A percentile compares a stretch with the other conserved stretches of the same genome.
These are phyloP conservation scores for Xylaria sp. DNA, from an alignment of 2,329 filamentous ascomycete genomes.

Conservation along the genomic window DNA sequence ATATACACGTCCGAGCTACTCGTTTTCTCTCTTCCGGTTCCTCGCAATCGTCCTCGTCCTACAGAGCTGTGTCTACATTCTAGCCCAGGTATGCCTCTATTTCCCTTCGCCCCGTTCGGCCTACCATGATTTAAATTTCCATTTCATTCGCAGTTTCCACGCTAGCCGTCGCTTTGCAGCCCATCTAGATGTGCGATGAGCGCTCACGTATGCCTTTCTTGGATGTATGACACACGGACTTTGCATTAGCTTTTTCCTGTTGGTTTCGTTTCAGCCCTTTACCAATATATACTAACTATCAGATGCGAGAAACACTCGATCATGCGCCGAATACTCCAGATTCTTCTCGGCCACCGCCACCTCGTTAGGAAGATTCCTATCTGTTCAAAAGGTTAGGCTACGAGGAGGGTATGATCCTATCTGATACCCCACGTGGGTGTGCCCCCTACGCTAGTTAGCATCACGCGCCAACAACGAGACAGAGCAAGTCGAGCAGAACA, in stretches of 20 bases:
- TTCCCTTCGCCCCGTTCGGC: background rate
- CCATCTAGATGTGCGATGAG: background rate
- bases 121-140: constrained; percentile 11
- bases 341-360: background rate
- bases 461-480: background rate
- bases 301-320: background rate
- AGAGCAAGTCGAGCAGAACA: background rate
- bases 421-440: background rate
- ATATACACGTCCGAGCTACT: too few relatives aligned
- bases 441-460: too few relatives aligned
- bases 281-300: background rate
- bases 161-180: constrained; percentile 12
- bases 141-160: constrained; percentile 18
- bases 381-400: background rate
- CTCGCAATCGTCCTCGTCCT: background rate
- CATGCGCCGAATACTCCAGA: background rate
- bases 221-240: constrained; percentile 12
- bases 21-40: background rate
- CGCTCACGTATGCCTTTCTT: constrained; percentile 11
- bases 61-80: background rate
- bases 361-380: background rate
- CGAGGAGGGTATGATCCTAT: too few relatives aligned
- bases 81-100: background rate
- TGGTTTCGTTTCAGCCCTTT: background rate
- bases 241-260: background rate